Evolutionary conservation across 2,329 filamentous ascomycete genomes (phyloP).

Genomic region (Sporothrix luriei): DNA sequence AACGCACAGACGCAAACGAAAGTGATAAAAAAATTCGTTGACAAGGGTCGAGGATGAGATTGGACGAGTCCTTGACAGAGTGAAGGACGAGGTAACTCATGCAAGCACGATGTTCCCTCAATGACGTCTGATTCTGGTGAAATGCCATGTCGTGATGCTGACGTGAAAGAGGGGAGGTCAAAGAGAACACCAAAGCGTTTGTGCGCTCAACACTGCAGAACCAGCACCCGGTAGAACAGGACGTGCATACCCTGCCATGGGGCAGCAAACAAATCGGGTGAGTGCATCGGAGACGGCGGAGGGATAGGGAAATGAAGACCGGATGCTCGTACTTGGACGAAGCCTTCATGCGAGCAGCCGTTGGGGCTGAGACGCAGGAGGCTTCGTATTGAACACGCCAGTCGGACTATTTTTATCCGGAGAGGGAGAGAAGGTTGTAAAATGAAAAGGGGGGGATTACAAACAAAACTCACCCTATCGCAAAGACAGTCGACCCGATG

Average conservation of each 20-base stretch:
- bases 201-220: too few relatives aligned
- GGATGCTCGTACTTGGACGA: slow-evolving; percentile 6
- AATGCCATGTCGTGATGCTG: too few relatives aligned
- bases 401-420: slow-evolving; percentile 25
- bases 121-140: too few relatives aligned
- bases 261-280: too few relatives aligned
- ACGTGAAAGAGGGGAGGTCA: too few relatives aligned
- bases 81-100: slow-evolving; percentile 12
- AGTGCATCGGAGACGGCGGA: not conserved
- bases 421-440: too few relatives aligned
- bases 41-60: slow-evolving; percentile 41
- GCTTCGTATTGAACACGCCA: slow-evolving; percentile 19
- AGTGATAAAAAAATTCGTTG: not conserved
- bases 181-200: too few relatives aligned
- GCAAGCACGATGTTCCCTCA: not conserved
- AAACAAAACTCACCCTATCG: slow-evolving; percentile 60
- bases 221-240: too few relatives aligned
- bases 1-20: not conserved
- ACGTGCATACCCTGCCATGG: too few relatives aligned
- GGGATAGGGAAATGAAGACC: not conserved
- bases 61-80: slow-evolving; percentile 32
- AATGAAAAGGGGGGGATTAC: too few relatives aligned
- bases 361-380: slow-evolving; percentile 21
- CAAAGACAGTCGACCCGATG: slow-evolving; percentile 72
- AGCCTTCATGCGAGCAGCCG: slow-evolving; percentile 20